Percentiles rank a stretch among this genome's conserved stretches.
phyloP scores from a whole-genome alignment of 257 asterid genomes.

The Primulina tabacum region DNA sequence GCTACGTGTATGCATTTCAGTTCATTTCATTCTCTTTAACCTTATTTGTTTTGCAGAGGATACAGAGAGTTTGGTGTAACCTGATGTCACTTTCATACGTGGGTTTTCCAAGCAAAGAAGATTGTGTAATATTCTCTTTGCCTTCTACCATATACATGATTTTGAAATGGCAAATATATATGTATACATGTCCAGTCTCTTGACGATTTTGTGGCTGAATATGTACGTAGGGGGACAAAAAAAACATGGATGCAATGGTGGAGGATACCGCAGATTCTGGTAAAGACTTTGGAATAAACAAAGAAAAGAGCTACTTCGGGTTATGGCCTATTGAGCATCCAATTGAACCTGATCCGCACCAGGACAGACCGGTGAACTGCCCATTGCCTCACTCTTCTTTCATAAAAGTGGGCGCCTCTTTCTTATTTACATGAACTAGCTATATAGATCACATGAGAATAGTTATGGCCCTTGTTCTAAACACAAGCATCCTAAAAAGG shows the following conservation, averaged over 20 bases:
- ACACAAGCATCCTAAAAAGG: neutral
- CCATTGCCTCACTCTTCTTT: slow-evolving; percentile 1
- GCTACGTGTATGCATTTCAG: neutral
- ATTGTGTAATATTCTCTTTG: neutral
- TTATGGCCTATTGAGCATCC: neutral
- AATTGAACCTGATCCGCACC: neutral
- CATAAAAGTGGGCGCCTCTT: neutral
- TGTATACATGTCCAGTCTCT: neutral
- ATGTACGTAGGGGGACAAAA: neutral
- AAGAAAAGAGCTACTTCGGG: neutral
- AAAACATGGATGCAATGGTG: neutral
- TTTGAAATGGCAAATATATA: neutral
- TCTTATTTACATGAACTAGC: neutral
- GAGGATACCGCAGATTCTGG: neutral
- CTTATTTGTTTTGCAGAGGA: neutral
- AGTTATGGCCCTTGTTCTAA: too few relatives aligned
- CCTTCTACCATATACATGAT: neutral
- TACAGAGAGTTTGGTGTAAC: neutral
- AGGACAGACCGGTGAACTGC: neutral
- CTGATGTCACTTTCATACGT: neutral
- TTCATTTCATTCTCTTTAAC: neutral
- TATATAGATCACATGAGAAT: too few relatives aligned
- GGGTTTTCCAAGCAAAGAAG: neutral
- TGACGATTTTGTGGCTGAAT: neutral
- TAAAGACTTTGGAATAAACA: neutral